Percentiles rank a stretch among this genome's conserved stretches.
phyloP scores from a whole-genome alignment of 2,329 filamentous ascomycete genomes.

The Phoma sp. region DNA sequence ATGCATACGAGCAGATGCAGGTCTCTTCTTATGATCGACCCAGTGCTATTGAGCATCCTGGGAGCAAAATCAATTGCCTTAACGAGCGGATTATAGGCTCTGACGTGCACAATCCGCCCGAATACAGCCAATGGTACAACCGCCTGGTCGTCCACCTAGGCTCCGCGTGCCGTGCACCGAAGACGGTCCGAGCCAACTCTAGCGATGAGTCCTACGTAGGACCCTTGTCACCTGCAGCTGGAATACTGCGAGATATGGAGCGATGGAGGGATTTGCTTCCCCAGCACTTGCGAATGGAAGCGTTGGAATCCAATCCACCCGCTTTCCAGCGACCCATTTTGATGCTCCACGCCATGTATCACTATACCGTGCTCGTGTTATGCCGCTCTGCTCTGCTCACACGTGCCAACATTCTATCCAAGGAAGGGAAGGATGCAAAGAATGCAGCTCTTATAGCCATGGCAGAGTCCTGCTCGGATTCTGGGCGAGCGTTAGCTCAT shows the following conservation, averaged over 20 bases:
- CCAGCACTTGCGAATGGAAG: constrained; percentile 47
- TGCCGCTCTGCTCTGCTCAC: constrained; percentile 51
- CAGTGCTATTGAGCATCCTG: constrained; percentile 52
- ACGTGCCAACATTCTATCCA: constrained; percentile 43
- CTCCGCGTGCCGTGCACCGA: constrained; percentile 49
- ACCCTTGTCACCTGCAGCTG: constrained; percentile 49
- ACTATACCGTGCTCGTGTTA: constrained; percentile 51
- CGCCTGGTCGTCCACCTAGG: constrained; percentile 48
- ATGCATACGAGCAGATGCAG: constrained; percentile 57
- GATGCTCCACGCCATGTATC: constrained; percentile 51
- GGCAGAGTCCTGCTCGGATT: constrained; percentile 49
- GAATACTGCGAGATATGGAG: constrained; percentile 49
- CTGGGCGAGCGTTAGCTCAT: constrained; percentile 44
- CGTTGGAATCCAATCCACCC: constrained; percentile 41
- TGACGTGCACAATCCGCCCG: constrained; percentile 41
- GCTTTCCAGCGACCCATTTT: constrained; percentile 49
- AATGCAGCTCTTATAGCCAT: constrained; percentile 41
- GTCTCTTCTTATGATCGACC: constrained; percentile 55
- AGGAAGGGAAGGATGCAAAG: constrained; percentile 34
- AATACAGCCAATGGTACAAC: constrained; percentile 51
- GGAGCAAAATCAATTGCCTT: constrained; percentile 45
- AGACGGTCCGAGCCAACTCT: constrained; percentile 36
- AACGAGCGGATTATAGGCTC: constrained; percentile 49
- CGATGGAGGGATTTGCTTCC: constrained; percentile 51
- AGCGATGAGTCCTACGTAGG: constrained; percentile 50